Percentiles rank a stretch among this genome's conserved stretches.
phyloP scores from a whole-genome alignment of 1,284 basidiomycete genomes.

The Volvariella volvacea region DNA sequence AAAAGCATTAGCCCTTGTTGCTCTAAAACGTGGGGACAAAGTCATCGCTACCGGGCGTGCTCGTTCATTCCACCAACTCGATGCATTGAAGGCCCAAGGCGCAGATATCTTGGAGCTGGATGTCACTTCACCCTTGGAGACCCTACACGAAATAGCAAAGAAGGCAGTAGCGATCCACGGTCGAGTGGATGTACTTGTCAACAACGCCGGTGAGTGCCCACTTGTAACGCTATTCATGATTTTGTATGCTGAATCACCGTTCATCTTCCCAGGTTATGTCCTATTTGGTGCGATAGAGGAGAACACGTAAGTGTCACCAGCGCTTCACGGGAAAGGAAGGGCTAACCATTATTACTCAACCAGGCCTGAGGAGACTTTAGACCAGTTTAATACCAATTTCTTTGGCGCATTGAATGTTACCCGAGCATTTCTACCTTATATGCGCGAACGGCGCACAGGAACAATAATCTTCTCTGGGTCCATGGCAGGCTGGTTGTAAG shows the following conservation, averaged over 20 bases:
- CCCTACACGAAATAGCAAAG: too few relatives aligned
- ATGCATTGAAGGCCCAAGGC: too few relatives aligned
- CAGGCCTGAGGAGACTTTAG: constrained; percentile 4
- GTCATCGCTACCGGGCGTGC: too few relatives aligned
- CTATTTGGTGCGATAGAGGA: background rate
- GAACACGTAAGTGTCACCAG: background rate
- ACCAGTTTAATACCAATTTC: constrained; percentile 3
- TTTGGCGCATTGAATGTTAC: background rate
- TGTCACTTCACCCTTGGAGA: too few relatives aligned
- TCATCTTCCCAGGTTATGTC: background rate
- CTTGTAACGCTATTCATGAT: too few relatives aligned
- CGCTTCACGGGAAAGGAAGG: background rate
- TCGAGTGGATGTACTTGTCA: too few relatives aligned
- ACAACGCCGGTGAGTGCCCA: too few relatives aligned
- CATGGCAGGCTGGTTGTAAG: background rate
- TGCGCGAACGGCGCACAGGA: background rate
- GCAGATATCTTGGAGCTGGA: too few relatives aligned
- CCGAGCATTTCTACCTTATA: background rate
- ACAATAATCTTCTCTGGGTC: background rate
- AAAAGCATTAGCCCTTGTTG: too few relatives aligned
- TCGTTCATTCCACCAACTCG: too few relatives aligned
- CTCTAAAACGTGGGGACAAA: too few relatives aligned
- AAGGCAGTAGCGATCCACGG: too few relatives aligned
- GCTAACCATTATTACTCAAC: background rate
- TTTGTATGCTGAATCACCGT: background rate